Conservation (phyloP, 805 yeast species). For the Saccharomycopsis amapae region DNA sequence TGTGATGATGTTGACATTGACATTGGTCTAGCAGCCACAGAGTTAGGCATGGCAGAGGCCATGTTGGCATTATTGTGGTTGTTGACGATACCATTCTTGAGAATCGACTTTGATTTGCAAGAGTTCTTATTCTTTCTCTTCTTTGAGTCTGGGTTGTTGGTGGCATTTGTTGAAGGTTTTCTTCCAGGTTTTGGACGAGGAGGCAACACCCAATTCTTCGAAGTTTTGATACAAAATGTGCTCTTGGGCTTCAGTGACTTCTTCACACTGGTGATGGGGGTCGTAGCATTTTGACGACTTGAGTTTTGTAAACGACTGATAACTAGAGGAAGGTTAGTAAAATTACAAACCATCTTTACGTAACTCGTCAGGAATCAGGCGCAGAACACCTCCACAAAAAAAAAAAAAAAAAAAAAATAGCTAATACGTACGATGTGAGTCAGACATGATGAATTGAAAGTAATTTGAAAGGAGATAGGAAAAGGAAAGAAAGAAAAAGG, state of each 20-base stretch:
- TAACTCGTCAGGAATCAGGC: no score
- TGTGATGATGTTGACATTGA: no score
- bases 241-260: not conserved
- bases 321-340: not conserved
- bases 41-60: no score
- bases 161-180: conserved; percentile 28
- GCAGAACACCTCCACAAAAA: no score
- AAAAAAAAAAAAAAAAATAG: no score
- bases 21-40: no score
- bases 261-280: no score
- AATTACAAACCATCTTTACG: not conserved
- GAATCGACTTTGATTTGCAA: no score
- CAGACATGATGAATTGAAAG: no score
- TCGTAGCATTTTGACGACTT: not conserved
- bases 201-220: conserved; percentile 42
- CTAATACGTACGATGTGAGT: no score
- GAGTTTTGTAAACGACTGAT: not conserved
- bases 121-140: not conserved
- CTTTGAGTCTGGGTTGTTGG: conserved; percentile 2
- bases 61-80: not conserved
- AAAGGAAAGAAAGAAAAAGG: no score
- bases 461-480: no score
- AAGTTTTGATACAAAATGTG: conserved; percentile 28
- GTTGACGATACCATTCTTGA: not conserved
- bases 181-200: conserved; percentile 45